Evolutionary conservation across 116 monocot genomes (phyloP), one percentile per base, ranked within the genome.

Genomic region (Dioscorea cayenensis): DNA sequence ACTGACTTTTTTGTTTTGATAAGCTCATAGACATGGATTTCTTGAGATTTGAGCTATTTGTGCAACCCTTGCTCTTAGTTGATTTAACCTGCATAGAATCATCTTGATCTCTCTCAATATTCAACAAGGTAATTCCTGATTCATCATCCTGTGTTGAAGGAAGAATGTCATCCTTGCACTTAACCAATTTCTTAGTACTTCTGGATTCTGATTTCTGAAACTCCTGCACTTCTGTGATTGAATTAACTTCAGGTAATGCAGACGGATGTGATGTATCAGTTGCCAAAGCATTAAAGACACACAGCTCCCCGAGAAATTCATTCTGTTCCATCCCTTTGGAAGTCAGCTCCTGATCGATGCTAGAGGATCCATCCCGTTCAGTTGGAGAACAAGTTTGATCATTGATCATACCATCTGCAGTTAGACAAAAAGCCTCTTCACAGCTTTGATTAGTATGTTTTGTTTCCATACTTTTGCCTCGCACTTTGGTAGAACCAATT

Each of bases 401-500:
- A 75, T 18, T 66, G 13, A 66, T 9, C 58, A 29, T 67, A 19
- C 2, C 63, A 73, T 66, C 55, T 55, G 62, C 70, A 14, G n/a
- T 17, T 36, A 60, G 13, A 68, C 27, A 27, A 73, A 20, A 20
- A 35, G 29, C 67, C 48, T 76, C 76, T 63, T 21, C 62, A 50
- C 36, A 69, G 16, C 67, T 69, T 70, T 32, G 32, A 58, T 61
- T 38, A 50, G 27, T 20, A 58, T 52, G 36, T 17, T 60, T 55
- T 63, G 23, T 18, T 60, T 59, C 66, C 50, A 43, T 66, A n/a
- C 69, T 51, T 28, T 72, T 50, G 16, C 37, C 28, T 16, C 74
- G 76, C 36, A 58, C 69, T 63, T 65, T 58, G 1, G 14, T 67
- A 48, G 74, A 69, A 70, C 78, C 66, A 70, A 83, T 80, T 75